Evolutionary conservation across 371 early-diverging fungal genomes (phyloP).

Genomic region (Mucor plumbeus): DNA sequence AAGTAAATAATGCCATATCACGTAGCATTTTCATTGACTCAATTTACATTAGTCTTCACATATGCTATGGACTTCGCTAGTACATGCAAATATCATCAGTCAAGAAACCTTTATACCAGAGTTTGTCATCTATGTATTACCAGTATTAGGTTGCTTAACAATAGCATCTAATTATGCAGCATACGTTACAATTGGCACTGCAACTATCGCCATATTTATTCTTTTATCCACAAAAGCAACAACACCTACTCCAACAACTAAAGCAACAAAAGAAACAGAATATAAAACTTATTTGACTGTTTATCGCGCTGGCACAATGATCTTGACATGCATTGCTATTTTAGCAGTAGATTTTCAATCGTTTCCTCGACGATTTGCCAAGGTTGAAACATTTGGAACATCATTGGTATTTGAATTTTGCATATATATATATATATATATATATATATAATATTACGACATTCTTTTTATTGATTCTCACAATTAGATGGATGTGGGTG

Average conservation of each 20-base stretch:
- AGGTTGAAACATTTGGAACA: slow-evolving; percentile 91
- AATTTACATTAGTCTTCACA: slow-evolving; percentile 34
- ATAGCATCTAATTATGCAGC: slow-evolving; percentile 40
- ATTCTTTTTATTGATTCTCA: background rate
- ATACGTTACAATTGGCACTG: slow-evolving; percentile 29
- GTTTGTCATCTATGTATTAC: slow-evolving; percentile 40
- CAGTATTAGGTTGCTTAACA: slow-evolving; percentile 35
- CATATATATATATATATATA: too few species aligned
- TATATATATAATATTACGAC: too few species aligned
- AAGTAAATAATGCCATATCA: slow-evolving; percentile 11
- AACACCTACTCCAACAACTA: slow-evolving; percentile 12
- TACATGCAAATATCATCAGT: slow-evolving; percentile 12
- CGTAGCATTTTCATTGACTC: background rate
- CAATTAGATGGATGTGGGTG: slow-evolving; percentile 86
- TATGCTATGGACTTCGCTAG: slow-evolving; percentile 32
- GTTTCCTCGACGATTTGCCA: slow-evolving; percentile 91
- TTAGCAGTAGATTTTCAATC: slow-evolving; percentile 96
- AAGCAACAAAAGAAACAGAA: slow-evolving; percentile 7
- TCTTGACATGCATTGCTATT: slow-evolving; percentile 82
- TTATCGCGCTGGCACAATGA: slow-evolving; percentile 81
- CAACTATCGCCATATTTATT: slow-evolving; percentile 7
- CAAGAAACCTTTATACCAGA: slow-evolving; percentile 31
- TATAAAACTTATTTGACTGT: slow-evolving; percentile 63
- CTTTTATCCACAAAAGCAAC: slow-evolving; percentile 4
- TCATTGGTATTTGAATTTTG: slow-evolving; percentile 68